phyloP scores from a whole-genome alignment of 371 early-diverging fungal genomes.

The Conidiobolus incongruus region DNA sequence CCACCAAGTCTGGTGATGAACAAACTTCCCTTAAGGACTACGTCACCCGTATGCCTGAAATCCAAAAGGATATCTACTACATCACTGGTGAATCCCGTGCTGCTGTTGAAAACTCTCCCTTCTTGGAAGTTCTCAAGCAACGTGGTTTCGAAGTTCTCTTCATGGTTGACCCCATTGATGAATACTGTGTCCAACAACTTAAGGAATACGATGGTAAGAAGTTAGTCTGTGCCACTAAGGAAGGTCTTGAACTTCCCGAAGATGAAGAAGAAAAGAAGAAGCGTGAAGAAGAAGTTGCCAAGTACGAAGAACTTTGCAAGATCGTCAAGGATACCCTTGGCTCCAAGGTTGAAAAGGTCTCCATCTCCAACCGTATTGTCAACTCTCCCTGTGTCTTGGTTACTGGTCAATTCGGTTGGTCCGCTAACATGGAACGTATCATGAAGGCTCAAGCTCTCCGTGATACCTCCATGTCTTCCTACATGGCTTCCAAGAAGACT shows the following conservation, averaged over 20 bases:
- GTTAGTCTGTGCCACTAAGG: constrained; percentile 94
- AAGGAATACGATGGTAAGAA: constrained; percentile 98
- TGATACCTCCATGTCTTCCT: constrained; percentile 84
- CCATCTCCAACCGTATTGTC: constrained; percentile 78
- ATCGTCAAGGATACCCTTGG: constrained; percentile 79
- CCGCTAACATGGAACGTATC: constrained; percentile 99
- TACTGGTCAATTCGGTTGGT: constrained; percentile 96
- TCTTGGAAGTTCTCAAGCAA: constrained; percentile 95
- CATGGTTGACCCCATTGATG: constrained; percentile 90
- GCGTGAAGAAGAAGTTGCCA: constrained; percentile 63
- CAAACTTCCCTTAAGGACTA: constrained; percentile 83
- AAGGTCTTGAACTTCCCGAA: constrained; percentile 95
- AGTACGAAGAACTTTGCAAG: constrained; percentile 59
- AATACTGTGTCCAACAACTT: constrained; percentile 93
- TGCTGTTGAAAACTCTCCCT: constrained; percentile 92
- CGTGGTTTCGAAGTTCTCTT: constrained; percentile 89
- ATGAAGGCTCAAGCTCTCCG: constrained; percentile 98
- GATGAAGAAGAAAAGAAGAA: constrained; percentile 86
- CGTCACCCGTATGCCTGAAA: constrained; percentile 59
- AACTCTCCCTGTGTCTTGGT: constrained; percentile 94
- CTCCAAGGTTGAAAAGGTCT: constrained; percentile 97
- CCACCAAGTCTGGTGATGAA: constrained; percentile 82
- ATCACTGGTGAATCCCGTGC: constrained; percentile 92
- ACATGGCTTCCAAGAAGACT: constrained; percentile 97
- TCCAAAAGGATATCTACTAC: constrained; percentile 83